Conservation (phyloP, 2,329 filamentous ascomycete genomes). For the Alternaria arborescens region DNA sequence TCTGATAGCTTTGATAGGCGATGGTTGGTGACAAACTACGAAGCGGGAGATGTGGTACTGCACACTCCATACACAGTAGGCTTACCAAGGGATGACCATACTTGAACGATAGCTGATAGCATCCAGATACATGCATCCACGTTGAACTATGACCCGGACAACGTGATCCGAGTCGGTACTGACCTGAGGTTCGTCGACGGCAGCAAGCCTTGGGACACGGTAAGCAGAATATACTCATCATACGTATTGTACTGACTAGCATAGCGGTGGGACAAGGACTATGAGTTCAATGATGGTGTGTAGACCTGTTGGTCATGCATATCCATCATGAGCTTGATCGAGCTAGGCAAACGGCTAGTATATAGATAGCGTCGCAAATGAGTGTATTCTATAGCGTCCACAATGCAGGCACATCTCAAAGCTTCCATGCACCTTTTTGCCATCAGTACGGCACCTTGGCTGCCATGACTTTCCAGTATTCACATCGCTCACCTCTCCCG, state of each 20-base stretch:
- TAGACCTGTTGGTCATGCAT: background rate
- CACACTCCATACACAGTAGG: slow-evolving; percentile 43
- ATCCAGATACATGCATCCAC: slow-evolving; percentile 65
- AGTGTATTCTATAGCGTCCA: background rate
- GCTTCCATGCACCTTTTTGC: slow-evolving; percentile 2
- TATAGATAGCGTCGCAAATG: background rate
- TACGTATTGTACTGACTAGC: slow-evolving; percentile 5
- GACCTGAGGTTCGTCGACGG: slow-evolving; percentile 65
- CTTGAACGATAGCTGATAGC: slow-evolving; percentile 12
- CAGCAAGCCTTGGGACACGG: slow-evolving; percentile 61
- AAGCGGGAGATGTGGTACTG: slow-evolving; percentile 62
- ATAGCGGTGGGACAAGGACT: slow-evolving; percentile 46
- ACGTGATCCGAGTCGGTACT: slow-evolving; percentile 64
- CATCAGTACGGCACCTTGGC: slow-evolving; percentile 34
- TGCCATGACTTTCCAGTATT: slow-evolving; percentile 42
- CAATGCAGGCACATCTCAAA: background rate
- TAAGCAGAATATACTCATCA: slow-evolving; percentile 26
- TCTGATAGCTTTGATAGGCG: slow-evolving; percentile 54
- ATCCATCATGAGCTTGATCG: background rate
- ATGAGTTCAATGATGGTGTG: slow-evolving; percentile 42
- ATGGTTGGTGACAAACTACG: slow-evolving; percentile 63
- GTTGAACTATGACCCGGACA: slow-evolving; percentile 62
- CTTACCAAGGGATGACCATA: too few species aligned
- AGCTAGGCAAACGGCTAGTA: background rate
- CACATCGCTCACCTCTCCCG: slow-evolving; percentile 41